Evolutionary conservation across 2,329 filamentous ascomycete species (phyloP).

Genomic region (Pezicula carpinea): DNA sequence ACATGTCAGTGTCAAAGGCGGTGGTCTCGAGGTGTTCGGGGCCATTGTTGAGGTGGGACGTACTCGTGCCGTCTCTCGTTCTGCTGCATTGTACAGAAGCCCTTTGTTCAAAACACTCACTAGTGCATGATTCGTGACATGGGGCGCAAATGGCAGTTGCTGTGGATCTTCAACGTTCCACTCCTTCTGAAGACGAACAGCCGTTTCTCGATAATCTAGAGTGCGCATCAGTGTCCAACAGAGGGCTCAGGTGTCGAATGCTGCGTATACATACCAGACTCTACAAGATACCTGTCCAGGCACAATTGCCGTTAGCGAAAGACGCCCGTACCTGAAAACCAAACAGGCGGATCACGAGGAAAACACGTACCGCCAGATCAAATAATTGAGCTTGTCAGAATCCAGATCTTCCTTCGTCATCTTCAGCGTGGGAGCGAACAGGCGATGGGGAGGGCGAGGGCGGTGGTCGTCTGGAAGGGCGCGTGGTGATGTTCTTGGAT

Average conservation of each 20-base stretch:
- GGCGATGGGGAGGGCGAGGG: neutral
- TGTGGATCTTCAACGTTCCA: conserved; percentile 61
- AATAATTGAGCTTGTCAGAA: conserved; percentile 65
- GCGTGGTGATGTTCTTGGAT: conserved; percentile 3
- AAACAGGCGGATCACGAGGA: conserved; percentile 24
- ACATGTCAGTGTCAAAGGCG: conserved; percentile 5
- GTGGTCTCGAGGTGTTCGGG: neutral
- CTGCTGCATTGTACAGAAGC: conserved; percentile 54
- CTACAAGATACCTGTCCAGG: conserved; percentile 29
- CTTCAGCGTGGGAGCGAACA: conserved; percentile 6
- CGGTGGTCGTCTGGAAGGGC: conserved; percentile 1
- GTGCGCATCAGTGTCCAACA: conserved; percentile 7
- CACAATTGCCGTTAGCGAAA: conserved; percentile 26
- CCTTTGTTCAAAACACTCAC: conserved; percentile 60
- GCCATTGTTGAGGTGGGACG: conserved; percentile 10
- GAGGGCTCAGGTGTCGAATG: conserved; percentile 1
- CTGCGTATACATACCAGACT: conserved; percentile 26
- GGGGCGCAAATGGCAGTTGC: conserved; percentile 58
- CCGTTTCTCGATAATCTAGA: conserved; percentile 63
- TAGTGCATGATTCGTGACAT: conserved; percentile 61
- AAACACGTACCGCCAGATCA: conserved; percentile 62
- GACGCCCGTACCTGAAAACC: conserved; percentile 19
- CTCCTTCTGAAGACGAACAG: conserved; percentile 64
- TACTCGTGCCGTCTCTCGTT: conserved; percentile 41
- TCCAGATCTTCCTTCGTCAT: conserved; percentile 42